Evolutionary conservation across 805 yeast species (phyloP).

Genomic region (Starmerella vitae): DNA sequence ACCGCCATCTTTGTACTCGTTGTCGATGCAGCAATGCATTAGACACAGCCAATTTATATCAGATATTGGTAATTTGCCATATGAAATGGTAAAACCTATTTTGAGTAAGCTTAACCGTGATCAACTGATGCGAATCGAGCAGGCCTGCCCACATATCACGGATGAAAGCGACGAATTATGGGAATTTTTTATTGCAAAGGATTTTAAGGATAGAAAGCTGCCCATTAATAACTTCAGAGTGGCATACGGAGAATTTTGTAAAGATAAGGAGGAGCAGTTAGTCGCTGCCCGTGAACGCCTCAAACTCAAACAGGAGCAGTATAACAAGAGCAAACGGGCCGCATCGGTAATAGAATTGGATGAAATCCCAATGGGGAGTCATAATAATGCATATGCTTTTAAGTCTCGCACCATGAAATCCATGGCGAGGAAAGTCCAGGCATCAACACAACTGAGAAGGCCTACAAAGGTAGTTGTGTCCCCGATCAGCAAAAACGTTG

Average conservation of each 20-base stretch:
- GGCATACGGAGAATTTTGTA: constrained; percentile 21
- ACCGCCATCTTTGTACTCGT: constrained; percentile 18
- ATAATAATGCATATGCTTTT: constrained; percentile 5
- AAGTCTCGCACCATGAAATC: constrained; percentile 20
- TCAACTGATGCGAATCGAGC: constrained; percentile 27
- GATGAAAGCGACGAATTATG: constrained; percentile 26
- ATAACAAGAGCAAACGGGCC: constrained; percentile 21
- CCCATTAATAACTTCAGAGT: constrained; percentile 22
- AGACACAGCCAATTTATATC: constrained; percentile 17
- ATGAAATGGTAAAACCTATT: constrained; percentile 28
- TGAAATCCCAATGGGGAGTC: constrained; percentile 5
- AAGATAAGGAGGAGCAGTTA: constrained; percentile 34
- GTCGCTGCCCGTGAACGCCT: constrained; percentile 33
- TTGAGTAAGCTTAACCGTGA: constrained; percentile 24
- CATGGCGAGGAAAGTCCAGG: constrained; percentile 16
- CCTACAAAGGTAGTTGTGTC: constrained; percentile 1
- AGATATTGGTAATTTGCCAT: constrained; percentile 31
- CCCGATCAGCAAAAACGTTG: too few relatives aligned
- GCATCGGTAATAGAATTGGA: constrained; percentile 16
- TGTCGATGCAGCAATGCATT: constrained; percentile 19
- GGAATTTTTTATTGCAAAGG: constrained; percentile 23
- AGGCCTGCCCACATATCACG: constrained; percentile 24
- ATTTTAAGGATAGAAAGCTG: constrained; percentile 26
- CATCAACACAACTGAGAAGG: constrained; percentile 5
- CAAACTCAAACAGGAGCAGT: constrained; percentile 22